These are phyloP conservation scores for Medicago truncatula DNA, from an alignment of 306 rosid genomes.

Conservation along the genomic window MtrunA17r5.0-ANR NC_053043.1:3845001-3845500, in stretches of 20 bases:
- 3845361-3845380: too few species aligned
- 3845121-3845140: slow-evolving; percentile 73
- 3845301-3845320: background rate
- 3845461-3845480: slow-evolving; percentile 47
- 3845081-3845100: slow-evolving; percentile 71
- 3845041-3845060: background rate
- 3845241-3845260: background rate
- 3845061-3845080: slow-evolving; percentile 65
- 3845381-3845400: too few species aligned
- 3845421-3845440: too few species aligned
- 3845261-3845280: background rate
- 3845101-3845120: slow-evolving; percentile 66
- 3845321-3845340: background rate
- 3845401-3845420: too few species aligned
- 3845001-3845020: background rate
- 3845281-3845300: background rate
- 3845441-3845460: background rate
- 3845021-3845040: background rate
- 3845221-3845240: background rate
- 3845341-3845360: background rate
- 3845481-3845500: slow-evolving; percentile 62
- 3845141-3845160: slow-evolving; percentile 60
- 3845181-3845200: slow-evolving; percentile 40
- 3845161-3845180: slow-evolving; percentile 59
- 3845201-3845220: background rate